Evolutionary conservation across 805 yeast genomes (phyloP).

Genomic region (Vanderwaltozyma verrucispora): DNA sequence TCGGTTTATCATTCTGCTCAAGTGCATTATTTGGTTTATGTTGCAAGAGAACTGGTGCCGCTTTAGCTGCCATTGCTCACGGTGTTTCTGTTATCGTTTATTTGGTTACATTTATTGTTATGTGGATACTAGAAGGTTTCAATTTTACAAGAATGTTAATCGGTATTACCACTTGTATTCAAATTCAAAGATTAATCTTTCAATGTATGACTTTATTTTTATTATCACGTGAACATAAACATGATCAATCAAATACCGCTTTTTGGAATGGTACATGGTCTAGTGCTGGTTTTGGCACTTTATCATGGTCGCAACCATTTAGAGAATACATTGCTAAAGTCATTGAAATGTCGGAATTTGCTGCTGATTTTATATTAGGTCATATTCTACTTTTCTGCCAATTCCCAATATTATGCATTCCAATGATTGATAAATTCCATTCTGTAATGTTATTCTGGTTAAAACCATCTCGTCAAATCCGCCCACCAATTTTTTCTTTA

Average conservation of each 20-base stretch:
- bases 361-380: constrained; percentile 92
- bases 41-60: constrained; percentile 96
- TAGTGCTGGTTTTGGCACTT: constrained; percentile 80
- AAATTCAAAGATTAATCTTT: constrained; percentile 79
- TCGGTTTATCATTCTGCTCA: constrained; percentile 86
- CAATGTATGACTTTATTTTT: constrained; percentile 66
- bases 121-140: constrained; percentile 97
- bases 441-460: constrained; percentile 98
- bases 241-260: constrained; percentile 89
- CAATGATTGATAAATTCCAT: constrained; percentile 93
- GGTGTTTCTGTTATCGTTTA: constrained; percentile 86
- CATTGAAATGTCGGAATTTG: constrained; percentile 88
- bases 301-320: constrained; percentile 90
- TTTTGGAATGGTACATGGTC: constrained; percentile 99
- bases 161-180: constrained; percentile 74
- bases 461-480: constrained; percentile 88
- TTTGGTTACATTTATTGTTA: constrained; percentile 76
- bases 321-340: constrained; percentile 92
- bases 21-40: constrained; percentile 91
- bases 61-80: constrained; percentile 90
- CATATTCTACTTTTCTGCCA: constrained; percentile 80
- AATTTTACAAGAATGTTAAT: constrained; percentile 73
- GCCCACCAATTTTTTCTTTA: constrained; percentile 94
- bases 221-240: constrained; percentile 91
- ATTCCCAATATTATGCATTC: constrained; percentile 76